Percentiles rank a stretch among this genome's conserved stretches.
Conservation (phyloP, 2,329 filamentous ascomycete species). For the Phialocephala sp. region DNA sequence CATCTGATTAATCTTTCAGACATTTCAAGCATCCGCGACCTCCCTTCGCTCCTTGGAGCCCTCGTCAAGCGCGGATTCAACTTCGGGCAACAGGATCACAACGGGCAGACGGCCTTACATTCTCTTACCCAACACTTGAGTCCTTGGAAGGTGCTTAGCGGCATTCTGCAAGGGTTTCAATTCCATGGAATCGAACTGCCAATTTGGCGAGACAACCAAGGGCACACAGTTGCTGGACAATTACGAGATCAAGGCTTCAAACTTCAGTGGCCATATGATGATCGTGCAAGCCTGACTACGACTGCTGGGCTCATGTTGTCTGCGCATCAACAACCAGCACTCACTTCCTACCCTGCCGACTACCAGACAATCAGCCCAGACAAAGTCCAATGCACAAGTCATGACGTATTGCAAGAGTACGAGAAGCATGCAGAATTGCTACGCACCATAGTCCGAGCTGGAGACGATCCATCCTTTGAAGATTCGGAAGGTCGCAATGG, state of each 20-base stretch:
- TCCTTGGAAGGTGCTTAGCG: neutral
- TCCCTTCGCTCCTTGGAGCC: constrained; percentile 12
- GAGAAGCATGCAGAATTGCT: constrained; percentile 4
- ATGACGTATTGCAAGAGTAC: neutral
- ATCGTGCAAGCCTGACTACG: neutral
- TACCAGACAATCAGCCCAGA: neutral
- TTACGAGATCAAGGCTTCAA: neutral
- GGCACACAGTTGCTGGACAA: constrained; percentile 11
- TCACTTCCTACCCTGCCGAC: neutral
- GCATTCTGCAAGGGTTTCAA: constrained; percentile 11
- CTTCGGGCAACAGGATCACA: constrained; percentile 22
- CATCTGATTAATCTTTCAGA: constrained; percentile 17
- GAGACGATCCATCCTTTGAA: neutral
- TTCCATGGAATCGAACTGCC: constrained; percentile 14
- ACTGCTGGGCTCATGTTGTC: neutral
- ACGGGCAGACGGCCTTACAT: constrained; percentile 24
- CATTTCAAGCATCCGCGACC: constrained; percentile 5
- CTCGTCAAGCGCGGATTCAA: constrained; percentile 18
- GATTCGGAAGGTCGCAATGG: neutral
- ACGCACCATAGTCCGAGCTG: neutral
- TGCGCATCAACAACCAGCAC: neutral
- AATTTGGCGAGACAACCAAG: constrained; percentile 18
- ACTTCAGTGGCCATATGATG: neutral
- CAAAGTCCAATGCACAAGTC: neutral
- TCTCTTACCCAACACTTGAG: constrained; percentile 15